Conservation (phyloP, 441 rosid species). For the Aleurites moluccanus region DNA sequence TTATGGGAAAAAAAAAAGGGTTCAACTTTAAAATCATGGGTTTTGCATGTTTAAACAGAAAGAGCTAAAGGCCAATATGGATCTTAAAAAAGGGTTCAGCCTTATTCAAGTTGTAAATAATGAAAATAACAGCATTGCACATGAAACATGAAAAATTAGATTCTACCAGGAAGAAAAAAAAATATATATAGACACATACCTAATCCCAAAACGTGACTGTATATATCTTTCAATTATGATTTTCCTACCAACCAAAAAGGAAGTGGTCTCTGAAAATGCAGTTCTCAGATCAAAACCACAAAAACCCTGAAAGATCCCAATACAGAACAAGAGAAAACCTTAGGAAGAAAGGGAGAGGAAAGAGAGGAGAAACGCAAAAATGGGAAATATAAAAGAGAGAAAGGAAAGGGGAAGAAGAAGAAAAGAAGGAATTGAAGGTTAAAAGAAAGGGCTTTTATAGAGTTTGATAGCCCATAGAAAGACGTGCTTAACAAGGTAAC, state of each 20-base stretch:
- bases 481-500: conserved; percentile 59
- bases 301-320: neutral
- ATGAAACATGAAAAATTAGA: conserved; percentile 6
- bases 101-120: neutral
- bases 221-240: neutral
- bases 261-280: conserved; percentile 15
- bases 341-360: neutral
- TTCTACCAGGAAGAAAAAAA: neutral
- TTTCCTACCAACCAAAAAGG: conserved; percentile 21
- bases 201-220: conserved; percentile 11
- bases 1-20: conserved; percentile 4
- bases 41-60: conserved; percentile 25
- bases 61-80: conserved; percentile 11
- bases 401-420: conserved; percentile 9
- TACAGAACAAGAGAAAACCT: neutral
- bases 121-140: conserved; percentile 17
- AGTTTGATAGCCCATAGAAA: conserved; percentile 31
- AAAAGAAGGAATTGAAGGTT: too few relatives aligned
- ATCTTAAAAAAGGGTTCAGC: conserved; percentile 15
- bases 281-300: conserved; percentile 10
- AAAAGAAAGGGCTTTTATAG: conserved; percentile 55
- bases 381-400: neutral
- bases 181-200: conserved; percentile 19
- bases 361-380: neutral
- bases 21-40: conserved; percentile 2